Evolutionary conservation across 441 rosid genomes (phyloP).

Genomic region (Macaranga tanarius): DNA sequence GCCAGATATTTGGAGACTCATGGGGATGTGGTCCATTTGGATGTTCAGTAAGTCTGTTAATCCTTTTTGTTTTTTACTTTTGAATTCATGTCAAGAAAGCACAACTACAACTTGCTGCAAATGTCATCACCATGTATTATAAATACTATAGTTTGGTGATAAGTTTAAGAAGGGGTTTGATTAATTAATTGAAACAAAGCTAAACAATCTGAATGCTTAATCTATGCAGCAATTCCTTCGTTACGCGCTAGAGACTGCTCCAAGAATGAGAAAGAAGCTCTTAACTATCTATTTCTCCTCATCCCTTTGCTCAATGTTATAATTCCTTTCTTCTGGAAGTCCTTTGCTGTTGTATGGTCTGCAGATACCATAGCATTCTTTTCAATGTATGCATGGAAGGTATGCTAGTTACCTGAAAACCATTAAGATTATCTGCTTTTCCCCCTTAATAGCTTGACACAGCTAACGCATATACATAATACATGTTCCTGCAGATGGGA

Average conservation of each 20-base stretch:
- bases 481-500: constrained; percentile 47
- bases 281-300: constrained; percentile 81
- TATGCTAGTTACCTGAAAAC: constrained; percentile 26
- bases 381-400: constrained; percentile 98
- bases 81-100: no score
- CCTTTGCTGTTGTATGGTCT: constrained; percentile 92
- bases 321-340: constrained; percentile 90
- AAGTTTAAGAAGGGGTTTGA: no score
- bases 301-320: constrained; percentile 74
- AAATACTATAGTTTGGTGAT: no score
- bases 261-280: constrained; percentile 89
- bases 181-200: not conserved
- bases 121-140: not conserved
- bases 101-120: not conserved
- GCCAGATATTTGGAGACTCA: constrained; percentile 92
- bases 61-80: not conserved
- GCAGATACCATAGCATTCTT: constrained; percentile 87
- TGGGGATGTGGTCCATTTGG: constrained; percentile 99
- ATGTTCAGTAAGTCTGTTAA: constrained; percentile 84
- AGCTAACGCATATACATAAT: not conserved
- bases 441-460: not conserved
- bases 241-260: constrained; percentile 94
- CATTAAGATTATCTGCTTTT: constrained; percentile 2
- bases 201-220: not conserved
- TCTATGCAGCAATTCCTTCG: constrained; percentile 78